Evolutionary conservation across 495 filamentous ascomycete genomes (phyloP).

Genomic region (Penicillium parvum): DNA sequence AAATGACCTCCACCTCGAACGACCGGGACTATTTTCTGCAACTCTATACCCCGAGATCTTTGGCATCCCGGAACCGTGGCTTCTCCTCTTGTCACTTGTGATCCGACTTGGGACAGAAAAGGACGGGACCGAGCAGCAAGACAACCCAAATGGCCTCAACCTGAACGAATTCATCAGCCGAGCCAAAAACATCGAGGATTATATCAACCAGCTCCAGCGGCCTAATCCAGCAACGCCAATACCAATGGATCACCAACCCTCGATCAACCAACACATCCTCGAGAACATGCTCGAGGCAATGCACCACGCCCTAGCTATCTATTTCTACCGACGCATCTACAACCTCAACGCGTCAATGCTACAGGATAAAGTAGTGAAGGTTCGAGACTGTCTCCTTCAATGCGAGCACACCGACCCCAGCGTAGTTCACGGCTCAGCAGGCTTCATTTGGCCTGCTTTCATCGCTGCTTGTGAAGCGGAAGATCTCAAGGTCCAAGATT

Average conservation of each 20-base stretch:
- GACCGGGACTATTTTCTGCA: constrained; percentile 21
- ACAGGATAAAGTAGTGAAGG: constrained; percentile 18
- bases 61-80: constrained; percentile 24
- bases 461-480: constrained; percentile 28
- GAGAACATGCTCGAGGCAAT: constrained; percentile 21
- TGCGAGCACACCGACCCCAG: constrained; percentile 15
- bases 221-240: constrained; percentile 5
- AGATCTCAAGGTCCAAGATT: constrained; percentile 16
- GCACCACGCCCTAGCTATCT: constrained; percentile 24
- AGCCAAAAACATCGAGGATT: constrained; percentile 20
- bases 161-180: constrained; percentile 20
- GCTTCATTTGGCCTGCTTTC: constrained; percentile 28
- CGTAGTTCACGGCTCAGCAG: constrained; percentile 17
- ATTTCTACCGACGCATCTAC: constrained; percentile 30
- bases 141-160: constrained; percentile 3
- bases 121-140: constrained; percentile 13
- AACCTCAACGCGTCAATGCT: constrained; percentile 21
- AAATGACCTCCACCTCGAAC: constrained; percentile 26
- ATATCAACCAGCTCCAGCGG: constrained; percentile 14
- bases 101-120: constrained; percentile 27
- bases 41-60: constrained; percentile 28
- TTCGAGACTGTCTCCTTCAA: constrained; percentile 19
- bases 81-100: constrained; percentile 20
- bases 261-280: constrained; percentile 10
- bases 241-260: constrained; percentile 8